Conservation (phyloP, 805 yeast species). For the Lipomyces spencermartinsiae region DNA sequence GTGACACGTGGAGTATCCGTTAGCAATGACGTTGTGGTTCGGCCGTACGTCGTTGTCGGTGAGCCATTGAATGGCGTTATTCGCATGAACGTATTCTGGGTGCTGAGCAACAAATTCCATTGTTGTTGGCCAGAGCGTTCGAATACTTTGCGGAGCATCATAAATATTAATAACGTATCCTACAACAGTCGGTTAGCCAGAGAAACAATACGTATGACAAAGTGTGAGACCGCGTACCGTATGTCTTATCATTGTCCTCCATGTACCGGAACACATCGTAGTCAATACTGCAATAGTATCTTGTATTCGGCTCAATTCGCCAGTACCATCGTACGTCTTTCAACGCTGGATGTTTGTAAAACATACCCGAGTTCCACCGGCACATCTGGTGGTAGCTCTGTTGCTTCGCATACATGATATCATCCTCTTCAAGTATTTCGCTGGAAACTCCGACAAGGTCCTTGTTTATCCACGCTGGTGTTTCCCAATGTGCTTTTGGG, state of each 20-base stretch:
- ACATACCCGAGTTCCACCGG: constrained; percentile 70
- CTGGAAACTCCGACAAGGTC: constrained; percentile 52
- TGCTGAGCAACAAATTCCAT: constrained; percentile 60
- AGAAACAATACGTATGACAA: constrained; percentile 49
- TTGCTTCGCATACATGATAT: constrained; percentile 66
- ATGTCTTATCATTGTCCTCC: constrained; percentile 66
- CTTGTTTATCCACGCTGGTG: constrained; percentile 62
- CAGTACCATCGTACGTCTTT: constrained; percentile 72
- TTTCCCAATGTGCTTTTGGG: constrained; percentile 60
- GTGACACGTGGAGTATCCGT: constrained; percentile 73
- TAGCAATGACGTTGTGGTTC: constrained; percentile 56
- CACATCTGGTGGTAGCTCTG: constrained; percentile 84
- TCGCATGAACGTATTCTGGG: constrained; percentile 64
- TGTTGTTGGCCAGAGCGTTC: constrained; percentile 73
- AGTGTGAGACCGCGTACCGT: constrained; percentile 74
- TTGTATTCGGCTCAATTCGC: constrained; percentile 80
- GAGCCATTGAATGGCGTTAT: constrained; percentile 69
- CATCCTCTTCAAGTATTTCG: constrained; percentile 47
- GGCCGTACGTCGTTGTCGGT: constrained; percentile 64
- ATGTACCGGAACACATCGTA: constrained; percentile 60
- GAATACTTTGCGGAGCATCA: constrained; percentile 70
- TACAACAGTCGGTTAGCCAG: neutral
- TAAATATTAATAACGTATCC: constrained; percentile 71
- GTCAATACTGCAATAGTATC: constrained; percentile 69
- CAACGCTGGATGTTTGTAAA: constrained; percentile 68